Conservation (phyloP, 202 grass and related monocot species). For the Carex arenaria region DNA sequence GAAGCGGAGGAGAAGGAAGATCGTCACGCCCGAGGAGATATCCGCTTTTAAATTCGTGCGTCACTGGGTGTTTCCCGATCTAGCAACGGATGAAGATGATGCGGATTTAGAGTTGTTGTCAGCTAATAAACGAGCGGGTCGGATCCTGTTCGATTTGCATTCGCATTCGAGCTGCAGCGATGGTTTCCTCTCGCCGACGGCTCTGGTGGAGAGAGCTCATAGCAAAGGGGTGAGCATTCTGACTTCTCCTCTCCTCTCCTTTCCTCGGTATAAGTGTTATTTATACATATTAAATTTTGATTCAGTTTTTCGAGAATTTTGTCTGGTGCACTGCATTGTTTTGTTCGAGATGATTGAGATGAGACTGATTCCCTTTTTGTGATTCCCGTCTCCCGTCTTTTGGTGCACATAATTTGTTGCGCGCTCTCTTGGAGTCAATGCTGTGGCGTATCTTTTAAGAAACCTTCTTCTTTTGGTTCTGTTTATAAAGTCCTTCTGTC, state of each 20-base stretch:
- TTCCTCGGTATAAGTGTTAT: not conserved
- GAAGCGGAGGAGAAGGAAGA: conserved; percentile 32
- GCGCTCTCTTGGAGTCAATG: not conserved
- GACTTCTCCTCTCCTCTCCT: not conserved
- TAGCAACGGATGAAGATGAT: not conserved
- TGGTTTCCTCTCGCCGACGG: conserved; percentile 61
- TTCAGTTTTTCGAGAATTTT: not conserved
- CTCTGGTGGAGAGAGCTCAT: conserved; percentile 60
- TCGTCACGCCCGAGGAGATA: conserved; percentile 40
- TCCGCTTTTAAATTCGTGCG: conserved; percentile 43
- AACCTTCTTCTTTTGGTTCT: not conserved
- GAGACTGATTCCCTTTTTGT: not conserved
- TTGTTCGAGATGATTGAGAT: conserved; percentile 2
- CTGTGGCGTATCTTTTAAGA: not conserved
- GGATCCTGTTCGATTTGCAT: conserved; percentile 63
- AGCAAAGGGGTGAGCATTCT: conserved; percentile 41
- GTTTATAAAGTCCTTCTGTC: not conserved
- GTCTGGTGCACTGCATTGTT: not conserved
- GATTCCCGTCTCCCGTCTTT: conserved; percentile 12
- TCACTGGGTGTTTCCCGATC: conserved; percentile 39
- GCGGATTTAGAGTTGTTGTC: too few relatives aligned
- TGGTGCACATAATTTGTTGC: not conserved
- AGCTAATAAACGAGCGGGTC: conserved; percentile 11
- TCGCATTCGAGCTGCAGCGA: conserved; percentile 60
- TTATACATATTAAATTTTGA: not conserved